phyloP scores from a whole-genome alignment of 1,139 yeast species.

The Candida sp. region DNA sequence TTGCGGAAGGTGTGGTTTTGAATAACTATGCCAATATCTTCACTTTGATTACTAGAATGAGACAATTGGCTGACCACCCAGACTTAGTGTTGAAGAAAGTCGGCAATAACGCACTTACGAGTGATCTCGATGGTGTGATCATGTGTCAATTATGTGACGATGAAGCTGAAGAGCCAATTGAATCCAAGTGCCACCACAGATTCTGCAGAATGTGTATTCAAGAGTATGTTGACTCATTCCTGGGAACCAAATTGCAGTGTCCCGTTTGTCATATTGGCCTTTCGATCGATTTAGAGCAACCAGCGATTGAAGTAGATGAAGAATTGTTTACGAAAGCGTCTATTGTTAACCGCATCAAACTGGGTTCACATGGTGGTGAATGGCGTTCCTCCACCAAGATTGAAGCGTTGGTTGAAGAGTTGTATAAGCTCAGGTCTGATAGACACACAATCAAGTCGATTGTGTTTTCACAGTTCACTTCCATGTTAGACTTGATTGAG shows the following conservation, averaged over 20 bases:
- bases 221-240: constrained; percentile 86
- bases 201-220: constrained; percentile 92
- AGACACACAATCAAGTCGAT: constrained; percentile 90
- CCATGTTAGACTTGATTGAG: constrained; percentile 94
- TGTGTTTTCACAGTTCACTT: constrained; percentile 96
- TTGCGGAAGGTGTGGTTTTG: constrained; percentile 93
- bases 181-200: constrained; percentile 90
- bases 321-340: constrained; percentile 73
- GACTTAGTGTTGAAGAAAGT: constrained; percentile 85
- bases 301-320: constrained; percentile 80
- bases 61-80: constrained; percentile 98
- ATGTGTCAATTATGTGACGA: constrained; percentile 96
- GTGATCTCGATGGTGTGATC: constrained; percentile 58
- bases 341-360: constrained; percentile 85
- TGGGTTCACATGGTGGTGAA: constrained; percentile 70
- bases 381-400: constrained; percentile 97
- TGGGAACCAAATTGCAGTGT: constrained; percentile 73
- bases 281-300: constrained; percentile 88
- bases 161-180: constrained; percentile 97
- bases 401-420: constrained; percentile 93
- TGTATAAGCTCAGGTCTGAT: constrained; percentile 85
- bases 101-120: constrained; percentile 43
- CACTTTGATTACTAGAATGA: constrained; percentile 94
- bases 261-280: constrained; percentile 97
- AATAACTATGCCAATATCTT: constrained; percentile 97